Evolutionary conservation across 2,329 filamentous ascomycete genomes (phyloP), one percentile per base, ranked within the genome.

Genomic region (Didymella exigua): DNA sequence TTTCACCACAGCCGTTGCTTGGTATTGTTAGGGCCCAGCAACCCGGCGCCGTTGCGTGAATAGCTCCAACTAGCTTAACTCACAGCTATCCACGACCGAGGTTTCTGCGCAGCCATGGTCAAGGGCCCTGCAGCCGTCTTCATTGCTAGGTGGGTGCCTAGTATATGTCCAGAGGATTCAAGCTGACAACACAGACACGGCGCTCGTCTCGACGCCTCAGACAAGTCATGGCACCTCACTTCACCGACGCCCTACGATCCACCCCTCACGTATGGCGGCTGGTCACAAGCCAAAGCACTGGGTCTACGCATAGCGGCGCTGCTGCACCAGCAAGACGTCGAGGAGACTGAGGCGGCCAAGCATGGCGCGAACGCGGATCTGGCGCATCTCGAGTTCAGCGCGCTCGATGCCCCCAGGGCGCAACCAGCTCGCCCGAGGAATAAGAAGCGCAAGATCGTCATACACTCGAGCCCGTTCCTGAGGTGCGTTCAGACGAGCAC

Each of bases 231-330:
- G 95, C 91, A 97, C 75, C 83, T 96, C 49, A 89, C 90, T 26
- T 96, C 95, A 5, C 90, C 93, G 1, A 93, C 91, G 5, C 95
- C 95, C 2, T 99, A 98, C 80, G 93, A 99, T 63, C 91, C 95
- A 62, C 95, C 95, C 44, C 82, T 99, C 54, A 96, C 93, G 2
- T 98, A 97, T 72, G 90, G 91, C 64, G 95, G 95, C 61, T 97
- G 95, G 89, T 85, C 88, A 13, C 95, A 98, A 75, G 88, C 90
- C 49, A 87, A 89, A 65, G 86, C 88, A 5, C 84, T 97, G 21
- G 95, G 95, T 14, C 82, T 87, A 58, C 87, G 91, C 57, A 97
- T 99, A 59, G 89, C 86, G n/a, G 87, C 82, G 65, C 85, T 96
- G 26, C 73, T 89, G 14, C 74, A 82, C 51, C 76, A 78, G 33